phyloP scores from a whole-genome alignment of 495 filamentous ascomycete genomes.

The Penicillium bovifimosum region DNA sequence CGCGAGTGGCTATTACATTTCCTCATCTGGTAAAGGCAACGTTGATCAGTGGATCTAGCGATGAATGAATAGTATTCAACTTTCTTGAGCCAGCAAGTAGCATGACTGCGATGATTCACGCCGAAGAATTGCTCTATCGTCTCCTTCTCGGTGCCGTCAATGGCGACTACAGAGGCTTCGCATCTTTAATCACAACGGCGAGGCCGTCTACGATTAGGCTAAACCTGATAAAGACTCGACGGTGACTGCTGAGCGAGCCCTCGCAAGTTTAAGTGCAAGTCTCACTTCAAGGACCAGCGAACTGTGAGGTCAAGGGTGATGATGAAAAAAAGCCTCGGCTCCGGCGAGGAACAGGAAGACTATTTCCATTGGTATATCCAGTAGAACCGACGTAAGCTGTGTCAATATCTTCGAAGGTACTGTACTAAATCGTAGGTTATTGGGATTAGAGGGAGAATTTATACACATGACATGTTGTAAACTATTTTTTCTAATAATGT shows the following conservation, averaged over 20 bases:
- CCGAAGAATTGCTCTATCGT: no score
- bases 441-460: no score
- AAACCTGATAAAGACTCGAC: constrained; percentile 15
- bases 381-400: constrained; percentile 16
- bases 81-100: no score
- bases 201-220: constrained; percentile 15
- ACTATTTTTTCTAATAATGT: no score
- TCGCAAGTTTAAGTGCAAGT: constrained; percentile 15
- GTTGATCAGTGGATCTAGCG: no score
- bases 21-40: no score
- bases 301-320: constrained; percentile 15
- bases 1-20: no score
- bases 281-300: constrained; percentile 14
- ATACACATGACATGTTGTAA: no score
- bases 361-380: constrained; percentile 16
- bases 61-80: no score
- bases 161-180: constrained; percentile 13
- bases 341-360: constrained; percentile 11
- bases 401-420: no score
- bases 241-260: constrained; percentile 18
- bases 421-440: no score
- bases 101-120: no score
- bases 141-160: constrained; percentile 11
- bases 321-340: constrained; percentile 15
- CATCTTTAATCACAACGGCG: constrained; percentile 12